phyloP scores from a whole-genome alignment of 306 rosid species.

The Mucuna pruriens region DNA sequence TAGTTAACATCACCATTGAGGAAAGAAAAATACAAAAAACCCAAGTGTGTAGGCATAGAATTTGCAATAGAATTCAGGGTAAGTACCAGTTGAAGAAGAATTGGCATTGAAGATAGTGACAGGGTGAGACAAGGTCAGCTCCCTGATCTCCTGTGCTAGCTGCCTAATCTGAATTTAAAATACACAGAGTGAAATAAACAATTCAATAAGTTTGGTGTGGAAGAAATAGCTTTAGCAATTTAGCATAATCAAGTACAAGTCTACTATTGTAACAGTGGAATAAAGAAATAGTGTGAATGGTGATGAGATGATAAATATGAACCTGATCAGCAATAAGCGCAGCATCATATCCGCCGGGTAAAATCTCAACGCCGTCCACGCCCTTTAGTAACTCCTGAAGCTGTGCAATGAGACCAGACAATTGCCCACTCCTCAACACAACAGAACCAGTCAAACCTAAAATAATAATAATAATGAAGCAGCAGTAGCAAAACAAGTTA shows the following conservation, averaged over 20 bases:
- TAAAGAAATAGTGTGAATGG: too few species aligned
- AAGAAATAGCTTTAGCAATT: too few species aligned
- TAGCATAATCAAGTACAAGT: too few species aligned
- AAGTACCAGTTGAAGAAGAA: conserved; percentile 56
- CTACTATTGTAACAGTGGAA: too few species aligned
- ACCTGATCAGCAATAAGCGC: conserved; percentile 74
- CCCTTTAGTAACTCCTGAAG: conserved; percentile 72
- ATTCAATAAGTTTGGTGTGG: neutral
- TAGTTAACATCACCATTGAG: too few species aligned
- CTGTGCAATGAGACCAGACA: conserved; percentile 68
- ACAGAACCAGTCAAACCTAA: conserved; percentile 82
- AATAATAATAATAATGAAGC: too few species aligned
- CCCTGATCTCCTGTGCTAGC: conserved; percentile 77
- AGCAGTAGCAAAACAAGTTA: neutral
- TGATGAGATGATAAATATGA: neutral
- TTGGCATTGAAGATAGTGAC: conserved; percentile 63
- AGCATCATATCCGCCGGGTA: conserved; percentile 55
- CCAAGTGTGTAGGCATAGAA: too few species aligned
- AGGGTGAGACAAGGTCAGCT: conserved; percentile 66
- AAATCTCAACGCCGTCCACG: conserved; percentile 62
- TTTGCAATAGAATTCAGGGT: neutral
- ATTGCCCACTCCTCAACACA: conserved; percentile 67
- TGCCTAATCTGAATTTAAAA: conserved; percentile 67
- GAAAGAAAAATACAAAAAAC: too few species aligned
- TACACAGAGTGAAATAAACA: neutral